A percentile compares a stretch with the other conserved stretches of the same genome.
phyloP scores from a whole-genome alignment of 495 filamentous ascomycete species.

The Trichoderma virens region DNA sequence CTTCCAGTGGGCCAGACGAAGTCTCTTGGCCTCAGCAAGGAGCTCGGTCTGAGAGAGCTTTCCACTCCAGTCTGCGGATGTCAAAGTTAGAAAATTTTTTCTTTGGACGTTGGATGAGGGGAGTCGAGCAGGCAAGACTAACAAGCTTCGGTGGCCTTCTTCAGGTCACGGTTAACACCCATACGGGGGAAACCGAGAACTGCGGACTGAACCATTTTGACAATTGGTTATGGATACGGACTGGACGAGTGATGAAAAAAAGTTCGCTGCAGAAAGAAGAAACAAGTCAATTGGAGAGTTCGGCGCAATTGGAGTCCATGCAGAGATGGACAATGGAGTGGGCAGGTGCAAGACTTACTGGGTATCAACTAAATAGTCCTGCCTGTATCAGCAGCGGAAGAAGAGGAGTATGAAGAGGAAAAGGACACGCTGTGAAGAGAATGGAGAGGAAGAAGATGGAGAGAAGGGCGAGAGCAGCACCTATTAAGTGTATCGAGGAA shows the following conservation, averaged over 20 bases:
- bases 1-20: conserved; percentile 95
- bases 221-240: conserved; percentile 1
- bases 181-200: conserved; percentile 56
- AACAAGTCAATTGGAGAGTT: not conserved
- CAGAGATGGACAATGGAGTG: not conserved
- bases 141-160: conserved; percentile 95
- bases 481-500: not conserved
- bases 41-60: conserved; percentile 87
- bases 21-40: conserved; percentile 87
- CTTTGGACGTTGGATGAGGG: not conserved
- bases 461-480: not conserved
- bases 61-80: conserved; percentile 66
- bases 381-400: not conserved
- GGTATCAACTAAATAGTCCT: not conserved
- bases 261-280: not conserved
- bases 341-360: not conserved
- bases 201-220: conserved; percentile 71
- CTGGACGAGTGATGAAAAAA: not conserved
- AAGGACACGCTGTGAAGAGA: conserved; percentile 5
- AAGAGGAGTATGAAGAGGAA: not conserved
- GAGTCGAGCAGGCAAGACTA: conserved; percentile 14
- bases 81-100: conserved; percentile 12
- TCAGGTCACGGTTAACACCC: conserved; percentile 96
- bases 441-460: not conserved
- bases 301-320: not conserved